Evolutionary conservation across 192 early-diverging fungal species (phyloP).

Genomic region (Powellomyces hirtus): DNA sequence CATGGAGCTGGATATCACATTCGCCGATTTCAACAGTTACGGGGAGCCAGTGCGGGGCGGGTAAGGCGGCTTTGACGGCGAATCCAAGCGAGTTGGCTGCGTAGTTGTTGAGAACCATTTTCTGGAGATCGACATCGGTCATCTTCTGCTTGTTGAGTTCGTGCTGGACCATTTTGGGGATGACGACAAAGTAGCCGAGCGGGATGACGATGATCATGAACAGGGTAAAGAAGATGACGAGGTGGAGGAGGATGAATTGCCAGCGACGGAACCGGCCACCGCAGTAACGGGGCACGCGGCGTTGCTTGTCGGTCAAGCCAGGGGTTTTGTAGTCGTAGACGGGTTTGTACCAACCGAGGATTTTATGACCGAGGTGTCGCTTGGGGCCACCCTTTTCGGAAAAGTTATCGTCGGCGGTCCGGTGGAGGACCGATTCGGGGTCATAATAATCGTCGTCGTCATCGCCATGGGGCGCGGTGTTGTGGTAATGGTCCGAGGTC

Average conservation of each 20-base stretch:
- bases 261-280: slow-evolving; percentile 26
- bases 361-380: neutral
- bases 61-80: slow-evolving; percentile 14
- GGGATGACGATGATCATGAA: slow-evolving; percentile 26
- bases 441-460: slow-evolving; percentile 22
- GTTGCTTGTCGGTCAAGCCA: slow-evolving; percentile 24
- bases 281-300: slow-evolving; percentile 28
- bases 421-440: slow-evolving; percentile 26
- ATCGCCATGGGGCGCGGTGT: neutral
- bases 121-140: slow-evolving; percentile 11
- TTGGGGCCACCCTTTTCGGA: neutral
- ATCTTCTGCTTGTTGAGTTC: slow-evolving; percentile 25
- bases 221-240: slow-evolving; percentile 8
- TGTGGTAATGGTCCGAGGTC: neutral
- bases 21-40: slow-evolving; percentile 27
- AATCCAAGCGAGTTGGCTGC: slow-evolving; percentile 13
- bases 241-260: slow-evolving; percentile 32
- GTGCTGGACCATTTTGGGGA: slow-evolving; percentile 35
- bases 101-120: slow-evolving; percentile 21
- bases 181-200: slow-evolving; percentile 34
- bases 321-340: slow-evolving; percentile 33
- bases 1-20: slow-evolving; percentile 18
- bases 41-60: slow-evolving; percentile 23
- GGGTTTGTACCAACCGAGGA: slow-evolving; percentile 22
- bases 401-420: slow-evolving; percentile 26